Conservation (phyloP, 2,329 filamentous ascomycete genomes). For the Magnaporthales sp. region DNA sequence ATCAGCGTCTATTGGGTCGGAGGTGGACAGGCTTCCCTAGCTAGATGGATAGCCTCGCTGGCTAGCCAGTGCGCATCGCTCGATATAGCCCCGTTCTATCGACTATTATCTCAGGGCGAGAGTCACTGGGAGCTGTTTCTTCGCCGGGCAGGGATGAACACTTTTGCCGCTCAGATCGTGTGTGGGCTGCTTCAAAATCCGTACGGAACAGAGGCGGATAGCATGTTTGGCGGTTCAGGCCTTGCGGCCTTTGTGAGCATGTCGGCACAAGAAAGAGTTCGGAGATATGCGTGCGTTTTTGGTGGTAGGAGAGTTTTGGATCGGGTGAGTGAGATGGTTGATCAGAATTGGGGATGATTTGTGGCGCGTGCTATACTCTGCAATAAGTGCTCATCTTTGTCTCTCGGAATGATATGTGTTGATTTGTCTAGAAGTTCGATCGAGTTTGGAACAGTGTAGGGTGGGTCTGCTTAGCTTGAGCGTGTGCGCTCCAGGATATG, state of each 20-base stretch:
- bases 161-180: slow-evolving; percentile 61
- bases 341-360: slow-evolving; percentile 17
- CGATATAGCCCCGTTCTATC: slow-evolving; percentile 8
- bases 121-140: slow-evolving; percentile 62
- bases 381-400: not conserved
- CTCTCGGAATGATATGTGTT: not conserved
- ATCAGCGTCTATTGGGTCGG: slow-evolving; percentile 37
- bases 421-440: not conserved
- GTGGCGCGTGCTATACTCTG: not conserved
- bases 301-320: slow-evolving; percentile 44
- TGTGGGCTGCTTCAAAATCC: slow-evolving; percentile 32
- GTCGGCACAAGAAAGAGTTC: slow-evolving; percentile 36
- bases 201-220: not conserved
- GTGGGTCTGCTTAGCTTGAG: not conserved
- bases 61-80: slow-evolving; percentile 28
- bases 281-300: slow-evolving; percentile 40
- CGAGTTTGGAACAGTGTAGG: not conserved
- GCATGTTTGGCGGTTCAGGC: slow-evolving; percentile 19
- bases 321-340: slow-evolving; percentile 41
- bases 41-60: slow-evolving; percentile 44
- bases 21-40: slow-evolving; percentile 39
- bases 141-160: slow-evolving; percentile 57
- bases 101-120: slow-evolving; percentile 43
- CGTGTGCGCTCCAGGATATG: not conserved
- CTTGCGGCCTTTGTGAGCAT: slow-evolving; percentile 50